Percentiles rank a stretch among this genome's conserved stretches.
These are phyloP conservation scores for Chlorella sp. DNA, from an alignment of 139 green algal species.

Conservation along the genomic window DNA sequence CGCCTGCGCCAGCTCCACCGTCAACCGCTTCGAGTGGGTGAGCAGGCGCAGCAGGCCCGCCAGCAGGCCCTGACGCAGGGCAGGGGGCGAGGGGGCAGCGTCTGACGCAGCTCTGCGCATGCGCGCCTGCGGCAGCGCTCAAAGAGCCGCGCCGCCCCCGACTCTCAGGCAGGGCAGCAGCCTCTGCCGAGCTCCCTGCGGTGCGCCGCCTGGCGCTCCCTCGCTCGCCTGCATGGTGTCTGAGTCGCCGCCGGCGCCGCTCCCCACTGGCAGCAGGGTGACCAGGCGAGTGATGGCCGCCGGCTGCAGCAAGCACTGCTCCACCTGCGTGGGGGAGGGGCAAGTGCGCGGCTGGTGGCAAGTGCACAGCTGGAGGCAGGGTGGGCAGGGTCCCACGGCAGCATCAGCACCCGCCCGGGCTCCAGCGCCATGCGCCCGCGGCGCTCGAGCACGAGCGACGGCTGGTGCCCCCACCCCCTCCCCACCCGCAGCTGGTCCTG, in stretches of 20 bases:
- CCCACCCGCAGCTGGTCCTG: too few species aligned
- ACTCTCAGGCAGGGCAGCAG: too few species aligned
- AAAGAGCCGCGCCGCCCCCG: too few species aligned
- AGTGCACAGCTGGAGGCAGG: not conserved
- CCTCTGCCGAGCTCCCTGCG: too few species aligned
- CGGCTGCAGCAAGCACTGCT: slow-evolving; percentile 57
- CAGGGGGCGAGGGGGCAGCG: too few species aligned
- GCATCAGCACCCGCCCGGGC: too few species aligned
- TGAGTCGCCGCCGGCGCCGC: not conserved
- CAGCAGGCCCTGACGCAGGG: too few species aligned
- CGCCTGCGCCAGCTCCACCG: slow-evolving; percentile 29
- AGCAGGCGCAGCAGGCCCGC: slow-evolving; percentile 42
- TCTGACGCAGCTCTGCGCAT: too few species aligned
- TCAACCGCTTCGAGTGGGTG: slow-evolving; percentile 33
- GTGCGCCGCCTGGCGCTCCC: not conserved
- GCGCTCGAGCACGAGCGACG: too few species aligned
- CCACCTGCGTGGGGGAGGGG: slow-evolving; percentile 35
- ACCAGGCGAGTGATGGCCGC: slow-evolving; percentile 59
- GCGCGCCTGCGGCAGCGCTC: too few species aligned
- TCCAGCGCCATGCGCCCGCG: too few species aligned
- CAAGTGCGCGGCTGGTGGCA: not conserved
- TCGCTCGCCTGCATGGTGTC: not conserved
- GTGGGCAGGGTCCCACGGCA: not conserved
- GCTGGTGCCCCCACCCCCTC: too few species aligned
- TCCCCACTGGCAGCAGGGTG: slow-evolving; percentile 43